phyloP scores from a whole-genome alignment of 2,329 filamentous ascomycete genomes.

The Elsinoe australis region DNA sequence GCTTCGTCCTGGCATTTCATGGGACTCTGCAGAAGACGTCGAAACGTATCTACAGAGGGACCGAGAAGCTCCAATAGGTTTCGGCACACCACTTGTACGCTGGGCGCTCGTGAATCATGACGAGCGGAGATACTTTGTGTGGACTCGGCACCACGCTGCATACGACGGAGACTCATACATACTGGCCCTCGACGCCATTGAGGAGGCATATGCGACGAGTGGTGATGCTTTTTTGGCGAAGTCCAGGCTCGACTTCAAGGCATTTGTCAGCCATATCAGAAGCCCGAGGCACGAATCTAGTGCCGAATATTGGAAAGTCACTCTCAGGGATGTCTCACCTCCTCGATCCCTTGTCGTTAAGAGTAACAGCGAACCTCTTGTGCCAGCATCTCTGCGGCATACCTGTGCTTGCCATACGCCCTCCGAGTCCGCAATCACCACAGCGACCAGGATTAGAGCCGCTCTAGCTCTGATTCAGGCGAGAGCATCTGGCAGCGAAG shows the following conservation, averaged over 20 bases:
- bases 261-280: not conserved
- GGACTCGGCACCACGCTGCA: slow-evolving; percentile 33
- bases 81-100: not conserved
- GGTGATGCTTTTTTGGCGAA: not conserved
- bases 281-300: not conserved
- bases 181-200: slow-evolving; percentile 1
- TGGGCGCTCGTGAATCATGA: not conserved
- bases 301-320: not conserved
- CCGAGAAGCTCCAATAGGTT: not conserved
- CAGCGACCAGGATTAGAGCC: not conserved
- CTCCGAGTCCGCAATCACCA: not conserved
- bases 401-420: too few relatives aligned
- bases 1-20: not conserved
- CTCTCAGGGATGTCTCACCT: not conserved
- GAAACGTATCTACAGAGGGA: not conserved
- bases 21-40: not conserved
- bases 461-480: slow-evolving; percentile 32
- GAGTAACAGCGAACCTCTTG: not conserved
- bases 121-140: slow-evolving; percentile 25
- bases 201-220: slow-evolving; percentile 1
- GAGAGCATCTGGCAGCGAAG: slow-evolving; percentile 40
- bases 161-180: slow-evolving; percentile 27
- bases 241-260: too few relatives aligned
- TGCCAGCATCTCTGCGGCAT: not conserved
- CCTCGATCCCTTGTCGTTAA: not conserved